Conservation (phyloP, 2,329 filamentous ascomycete genomes). For the Colletotrichum paranaense region DNA sequence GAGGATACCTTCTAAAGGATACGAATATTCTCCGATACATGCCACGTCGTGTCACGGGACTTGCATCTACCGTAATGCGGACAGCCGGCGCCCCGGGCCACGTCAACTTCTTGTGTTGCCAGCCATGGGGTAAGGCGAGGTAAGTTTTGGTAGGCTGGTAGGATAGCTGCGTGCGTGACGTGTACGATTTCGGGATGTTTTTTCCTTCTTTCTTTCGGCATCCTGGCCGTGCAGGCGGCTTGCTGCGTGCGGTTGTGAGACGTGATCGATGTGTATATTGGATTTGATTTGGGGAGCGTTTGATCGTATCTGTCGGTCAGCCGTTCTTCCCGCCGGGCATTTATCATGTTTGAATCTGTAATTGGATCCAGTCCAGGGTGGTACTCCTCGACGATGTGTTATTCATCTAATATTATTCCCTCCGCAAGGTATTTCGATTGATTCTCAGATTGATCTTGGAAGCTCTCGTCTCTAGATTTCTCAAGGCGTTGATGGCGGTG, state of each 20-base stretch:
- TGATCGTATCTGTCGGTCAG: background rate
- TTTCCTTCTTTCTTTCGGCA: background rate
- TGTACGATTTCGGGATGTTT: background rate
- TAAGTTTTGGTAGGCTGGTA: background rate
- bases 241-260: background rate
- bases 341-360: background rate
- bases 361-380: background rate
- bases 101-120: background rate
- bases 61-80: background rate
- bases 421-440: background rate
- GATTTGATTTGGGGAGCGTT: background rate
- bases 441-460: background rate
- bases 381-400: background rate
- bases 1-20: background rate
- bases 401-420: background rate
- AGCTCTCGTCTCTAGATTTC: background rate
- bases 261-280: slow-evolving; percentile 10
- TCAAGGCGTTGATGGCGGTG: background rate
- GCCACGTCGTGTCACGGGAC: background rate
- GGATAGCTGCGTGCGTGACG: background rate
- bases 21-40: slow-evolving; percentile 25
- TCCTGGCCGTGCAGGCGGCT: slow-evolving; percentile 1
- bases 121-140: background rate
- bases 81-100: background rate
- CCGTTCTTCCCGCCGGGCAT: background rate